phyloP scores from a whole-genome alignment of 2,329 filamentous ascomycete genomes.

The Endoconidiophora polonica region DNA sequence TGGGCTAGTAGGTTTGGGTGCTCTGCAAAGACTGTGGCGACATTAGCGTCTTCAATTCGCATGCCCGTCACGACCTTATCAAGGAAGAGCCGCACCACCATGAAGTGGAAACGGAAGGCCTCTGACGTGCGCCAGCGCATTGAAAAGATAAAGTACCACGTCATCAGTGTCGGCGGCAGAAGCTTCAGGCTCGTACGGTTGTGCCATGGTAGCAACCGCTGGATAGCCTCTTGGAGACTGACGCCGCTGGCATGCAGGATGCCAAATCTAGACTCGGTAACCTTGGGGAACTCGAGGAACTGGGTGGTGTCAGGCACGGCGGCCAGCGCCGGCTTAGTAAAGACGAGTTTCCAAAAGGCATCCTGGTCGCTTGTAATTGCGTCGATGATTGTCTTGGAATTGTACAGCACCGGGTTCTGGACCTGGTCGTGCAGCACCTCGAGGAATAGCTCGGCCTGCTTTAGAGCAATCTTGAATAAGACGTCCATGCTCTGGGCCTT shows the following conservation, averaged over 20 bases:
- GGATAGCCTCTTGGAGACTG: conserved; percentile 2
- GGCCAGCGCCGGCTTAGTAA: conserved; percentile 1
- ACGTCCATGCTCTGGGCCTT: neutral
- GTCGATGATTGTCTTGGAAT: neutral
- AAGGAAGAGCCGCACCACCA: conserved; percentile 6
- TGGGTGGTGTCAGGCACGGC: neutral
- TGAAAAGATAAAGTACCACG: conserved; percentile 11
- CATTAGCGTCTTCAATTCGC: neutral
- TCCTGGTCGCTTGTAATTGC: conserved; percentile 8
- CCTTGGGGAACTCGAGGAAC: neutral
- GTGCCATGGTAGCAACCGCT: conserved; percentile 3
- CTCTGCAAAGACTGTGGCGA: neutral
- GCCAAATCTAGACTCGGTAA: neutral
- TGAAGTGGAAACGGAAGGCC: neutral
- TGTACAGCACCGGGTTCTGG: neutral
- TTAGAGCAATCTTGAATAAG: conserved; percentile 9
- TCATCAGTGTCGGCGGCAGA: conserved; percentile 5
- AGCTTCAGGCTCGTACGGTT: neutral
- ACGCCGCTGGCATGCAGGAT: neutral
- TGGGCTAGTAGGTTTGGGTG: neutral
- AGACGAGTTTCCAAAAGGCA: conserved; percentile 10
- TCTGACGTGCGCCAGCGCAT: neutral
- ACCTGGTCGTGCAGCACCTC: neutral
- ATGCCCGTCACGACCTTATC: conserved; percentile 9
- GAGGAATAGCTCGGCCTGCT: conserved; percentile 1